Percentiles rank a stretch among this genome's conserved stretches.
These are phyloP conservation scores for Phoenix dactylifera DNA, from an alignment of 176 grass and related monocot species.

Conservation along the genomic window DNA sequence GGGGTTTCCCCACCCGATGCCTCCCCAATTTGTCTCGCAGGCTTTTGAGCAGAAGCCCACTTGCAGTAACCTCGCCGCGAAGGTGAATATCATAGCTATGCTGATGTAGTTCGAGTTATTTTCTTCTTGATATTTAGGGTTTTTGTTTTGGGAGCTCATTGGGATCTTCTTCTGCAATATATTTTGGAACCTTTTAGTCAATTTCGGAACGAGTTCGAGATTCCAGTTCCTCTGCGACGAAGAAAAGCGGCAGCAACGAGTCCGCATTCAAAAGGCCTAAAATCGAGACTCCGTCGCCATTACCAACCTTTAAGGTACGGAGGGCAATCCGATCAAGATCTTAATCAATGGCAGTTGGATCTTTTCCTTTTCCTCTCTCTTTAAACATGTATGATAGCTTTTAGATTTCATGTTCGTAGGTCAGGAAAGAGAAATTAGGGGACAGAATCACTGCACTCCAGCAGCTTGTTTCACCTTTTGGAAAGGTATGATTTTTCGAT, in stretches of 20 bases:
- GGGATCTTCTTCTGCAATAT: no score
- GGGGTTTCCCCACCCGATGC: background rate
- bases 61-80: conserved; percentile 22
- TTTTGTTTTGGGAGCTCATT: background rate
- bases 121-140: background rate
- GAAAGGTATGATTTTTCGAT: no score
- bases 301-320: conserved; percentile 22
- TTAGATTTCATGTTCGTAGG: no score
- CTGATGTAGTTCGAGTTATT: background rate
- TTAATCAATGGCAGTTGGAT: background rate
- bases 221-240: no score
- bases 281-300: conserved; percentile 14
- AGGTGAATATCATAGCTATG: conserved; percentile 5
- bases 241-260: background rate
- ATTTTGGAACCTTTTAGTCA: no score
- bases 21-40: conserved; percentile 17
- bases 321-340: background rate
- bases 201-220: no score
- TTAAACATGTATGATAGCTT: no score
- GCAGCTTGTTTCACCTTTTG: no score
- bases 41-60: conserved; percentile 15
- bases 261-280: conserved; percentile 10
- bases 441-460: no score
- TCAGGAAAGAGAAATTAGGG: no score
- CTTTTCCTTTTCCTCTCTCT: no score